Evolutionary conservation across 2,329 filamentous ascomycete genomes (phyloP).

Genomic region (Curvularia spicifera): DNA sequence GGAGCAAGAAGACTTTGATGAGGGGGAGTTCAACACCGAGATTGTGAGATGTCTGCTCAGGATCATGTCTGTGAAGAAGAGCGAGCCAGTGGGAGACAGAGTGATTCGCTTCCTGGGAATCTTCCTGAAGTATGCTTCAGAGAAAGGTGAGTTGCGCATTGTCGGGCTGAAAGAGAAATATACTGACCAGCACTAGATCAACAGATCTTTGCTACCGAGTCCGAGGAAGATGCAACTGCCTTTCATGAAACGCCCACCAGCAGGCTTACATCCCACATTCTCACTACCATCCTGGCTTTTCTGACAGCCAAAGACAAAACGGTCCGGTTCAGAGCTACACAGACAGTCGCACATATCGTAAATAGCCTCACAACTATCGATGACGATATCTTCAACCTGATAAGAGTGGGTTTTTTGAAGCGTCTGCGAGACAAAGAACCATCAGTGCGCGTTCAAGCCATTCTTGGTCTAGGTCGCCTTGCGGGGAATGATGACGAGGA

Average conservation of each 20-base stretch:
- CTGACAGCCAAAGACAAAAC: conserved; percentile 89
- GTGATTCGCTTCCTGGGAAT: conserved; percentile 85
- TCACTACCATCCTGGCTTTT: conserved; percentile 76
- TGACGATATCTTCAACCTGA: conserved; percentile 83
- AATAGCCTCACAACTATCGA: conserved; percentile 93
- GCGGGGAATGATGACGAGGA: conserved; percentile 69
- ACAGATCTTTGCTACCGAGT: conserved; percentile 44
- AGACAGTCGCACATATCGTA: conserved; percentile 88
- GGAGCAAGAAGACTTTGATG: conserved; percentile 70
- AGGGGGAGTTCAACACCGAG: conserved; percentile 86
- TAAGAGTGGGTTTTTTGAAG: conserved; percentile 80
- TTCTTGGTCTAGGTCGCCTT: conserved; percentile 84
- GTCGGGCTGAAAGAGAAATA: background rate
- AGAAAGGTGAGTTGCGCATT: conserved; percentile 57
- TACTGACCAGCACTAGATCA: conserved; percentile 35
- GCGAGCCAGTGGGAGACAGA: conserved; percentile 85
- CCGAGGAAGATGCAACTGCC: conserved; percentile 71
- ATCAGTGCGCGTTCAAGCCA: conserved; percentile 89
- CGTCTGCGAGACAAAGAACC: conserved; percentile 93
- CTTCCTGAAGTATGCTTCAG: conserved; percentile 74
- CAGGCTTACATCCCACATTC: conserved; percentile 75
- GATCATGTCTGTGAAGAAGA: conserved; percentile 87
- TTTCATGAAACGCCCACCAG: conserved; percentile 84
- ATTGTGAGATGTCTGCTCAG: conserved; percentile 82
- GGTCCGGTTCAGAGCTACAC: conserved; percentile 86